Base-by-base conservation (phyloP, 495 filamentous ascomycete genomes). In the Mycothermus thermophilus region DNA sequence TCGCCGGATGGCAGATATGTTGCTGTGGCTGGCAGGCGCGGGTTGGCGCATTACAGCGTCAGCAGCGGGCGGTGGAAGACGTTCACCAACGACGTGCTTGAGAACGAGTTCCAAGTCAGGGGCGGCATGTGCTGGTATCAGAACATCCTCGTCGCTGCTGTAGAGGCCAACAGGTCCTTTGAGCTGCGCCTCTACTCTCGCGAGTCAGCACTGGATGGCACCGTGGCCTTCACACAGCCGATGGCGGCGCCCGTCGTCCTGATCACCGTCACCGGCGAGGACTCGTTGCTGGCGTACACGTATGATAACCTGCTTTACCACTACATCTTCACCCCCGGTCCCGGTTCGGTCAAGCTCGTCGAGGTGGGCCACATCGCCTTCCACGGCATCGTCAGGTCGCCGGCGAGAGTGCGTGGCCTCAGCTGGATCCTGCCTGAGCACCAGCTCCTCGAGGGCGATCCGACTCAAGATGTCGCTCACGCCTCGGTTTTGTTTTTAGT, bases 71-170 rank as follows among this genome's bases (percentile, higher is more conserved):
- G 92, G 38, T 99, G 92, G 92, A 95, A 90, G 50, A 87, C 79
- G 0, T 96, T 96, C 55, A 73, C 77, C 34, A 82, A 90, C 45
- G 67, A 77, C 16, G 74, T 65, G 27, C 69, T 78, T 46, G 88
- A 95, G 49, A 84, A 90, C 42, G 80, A 83, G 24, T 96, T 99
- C 50, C 71, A 82, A 16, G 83, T 99, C 15, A 66, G 87, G 41
- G 92, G 92, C 15, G 92, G 92, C 0, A 93, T 99, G 85, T 94
- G 86, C 47, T 99, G 92, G 92, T 83, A 87, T 48, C 87, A 92
- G 36, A 92, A 99, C 55, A 82, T 96, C 15, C 60, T 99, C 12
- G 82, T 99, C 38, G 85, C 85, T 27, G 84, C 88, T n/a, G 77
- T 93, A 20, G 92, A 96, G 53, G 74, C 75, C 30, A 79, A 83